Evolutionary conservation across 805 yeast species (phyloP), one percentile per base, ranked within the genome.

Genomic region (Wickerhamomyces silvicola): DNA sequence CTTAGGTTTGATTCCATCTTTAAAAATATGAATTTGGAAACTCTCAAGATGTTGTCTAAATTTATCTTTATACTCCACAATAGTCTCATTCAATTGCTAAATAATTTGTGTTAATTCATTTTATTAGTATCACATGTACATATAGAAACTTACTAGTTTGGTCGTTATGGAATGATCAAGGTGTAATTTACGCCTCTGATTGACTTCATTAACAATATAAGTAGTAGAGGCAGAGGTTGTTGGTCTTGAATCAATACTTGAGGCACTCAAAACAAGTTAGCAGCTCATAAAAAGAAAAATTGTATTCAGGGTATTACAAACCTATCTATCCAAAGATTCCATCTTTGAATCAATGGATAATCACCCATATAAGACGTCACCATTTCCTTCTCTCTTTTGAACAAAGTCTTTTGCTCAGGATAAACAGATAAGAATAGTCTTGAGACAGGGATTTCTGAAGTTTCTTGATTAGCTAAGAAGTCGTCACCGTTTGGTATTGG

Each of bases 21-120:
- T 31, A 15, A 35, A 35, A 12, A 35, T 18, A 24, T 35, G 35
- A 11, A 24, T 28, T 21, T 35, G 31, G 17, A 35, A 31, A 6
- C 20, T 16, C 13, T 24, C 18, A 1, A n/a, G n/a, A n/a, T 10
- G 18, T 11, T 14, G 7, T 18, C 23, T 21, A 7, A 35, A 31
- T 12, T 25, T 27, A 6, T 18, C 3, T 14, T 22, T 26, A 14
- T 17, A 31, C 15, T 13, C 26, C 9, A 14, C 13, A 8, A 35
- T 30, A 4, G 28, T 14, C 28, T 35, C 38, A 10, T 16, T 13
- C 22, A 35, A 19, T 14, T 31, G n/a, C n/a, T n/a, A n/a, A n/a
- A n/a, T n/a, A n/a, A n/a, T n/a, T n/a, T n/a, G n/a, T n/a, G n/a
- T n/a, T n/a, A n/a, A n/a, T n/a, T n/a, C n/a, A n/a, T n/a, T n/a